Percentiles rank a stretch among this genome's conserved stretches.
These are phyloP conservation scores for Aspergillus uvarum DNA, from an alignment of 2,329 filamentous ascomycete genomes.

Conservation along the genomic window DNA sequence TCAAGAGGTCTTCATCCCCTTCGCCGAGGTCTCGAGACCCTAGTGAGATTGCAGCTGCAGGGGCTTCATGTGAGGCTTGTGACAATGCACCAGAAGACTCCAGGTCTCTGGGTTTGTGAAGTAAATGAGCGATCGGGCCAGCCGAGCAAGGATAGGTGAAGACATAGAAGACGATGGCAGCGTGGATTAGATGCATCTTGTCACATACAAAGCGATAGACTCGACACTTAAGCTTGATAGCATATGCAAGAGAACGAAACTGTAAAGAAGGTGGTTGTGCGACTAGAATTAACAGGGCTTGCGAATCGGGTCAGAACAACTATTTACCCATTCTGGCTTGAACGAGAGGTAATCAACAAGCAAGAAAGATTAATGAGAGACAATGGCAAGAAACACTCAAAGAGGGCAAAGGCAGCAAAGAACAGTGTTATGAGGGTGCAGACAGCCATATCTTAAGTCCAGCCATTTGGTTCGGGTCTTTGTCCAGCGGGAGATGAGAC, in stretches of 20 bases:
- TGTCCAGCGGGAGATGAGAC: neutral
- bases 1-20: neutral
- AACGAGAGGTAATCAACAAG: neutral
- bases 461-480: neutral
- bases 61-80: neutral
- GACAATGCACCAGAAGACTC: neutral
- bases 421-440: neutral
- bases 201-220: neutral
- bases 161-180: slow-evolving; percentile 9
- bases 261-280: slow-evolving; percentile 9
- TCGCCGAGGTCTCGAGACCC: neutral
- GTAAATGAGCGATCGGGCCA: slow-evolving; percentile 28
- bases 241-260: slow-evolving; percentile 1
- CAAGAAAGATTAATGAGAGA: neutral
- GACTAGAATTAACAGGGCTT: neutral
- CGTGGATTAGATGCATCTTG: slow-evolving; percentile 8
- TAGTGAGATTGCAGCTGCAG: neutral
- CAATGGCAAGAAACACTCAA: neutral
- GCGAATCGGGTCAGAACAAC: neutral
- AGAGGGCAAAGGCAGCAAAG: neutral
- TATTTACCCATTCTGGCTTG: neutral
- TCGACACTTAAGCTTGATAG: neutral
- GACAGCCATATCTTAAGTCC: neutral
- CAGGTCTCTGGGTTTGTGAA: slow-evolving; percentile 5
- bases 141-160: slow-evolving; percentile 17